Evolutionary conservation across 129 eudicot genomes (phyloP).

Genomic region (Chrysanthemum makinoi): DNA sequence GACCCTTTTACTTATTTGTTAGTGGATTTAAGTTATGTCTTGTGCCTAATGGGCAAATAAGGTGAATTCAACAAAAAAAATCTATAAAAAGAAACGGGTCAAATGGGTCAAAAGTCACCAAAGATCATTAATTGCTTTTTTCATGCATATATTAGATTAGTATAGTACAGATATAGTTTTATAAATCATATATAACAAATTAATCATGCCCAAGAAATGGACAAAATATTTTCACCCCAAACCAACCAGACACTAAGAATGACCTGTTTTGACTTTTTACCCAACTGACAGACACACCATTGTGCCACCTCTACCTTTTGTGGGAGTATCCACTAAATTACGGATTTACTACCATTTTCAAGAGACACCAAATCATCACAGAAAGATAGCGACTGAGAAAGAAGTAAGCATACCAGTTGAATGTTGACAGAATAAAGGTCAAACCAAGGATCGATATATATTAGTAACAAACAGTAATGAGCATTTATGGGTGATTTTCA

Average conservation of each 20-base stretch:
- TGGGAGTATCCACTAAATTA: too few relatives aligned
- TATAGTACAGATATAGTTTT: neutral
- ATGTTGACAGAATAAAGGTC: conserved; percentile 15
- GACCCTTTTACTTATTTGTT: neutral
- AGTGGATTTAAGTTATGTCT: neutral
- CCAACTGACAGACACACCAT: neutral
- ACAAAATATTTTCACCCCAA: too few relatives aligned
- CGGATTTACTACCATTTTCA: neutral
- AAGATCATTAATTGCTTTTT: neutral
- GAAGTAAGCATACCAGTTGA: neutral
- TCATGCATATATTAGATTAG: neutral
- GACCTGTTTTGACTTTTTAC: neutral
- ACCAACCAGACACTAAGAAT: neutral
- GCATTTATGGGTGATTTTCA: neutral
- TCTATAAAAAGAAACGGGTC: neutral
- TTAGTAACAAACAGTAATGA: neutral
- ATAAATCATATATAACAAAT: too few relatives aligned
- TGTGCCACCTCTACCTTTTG: too few relatives aligned
- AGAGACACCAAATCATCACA: conserved; percentile 1
- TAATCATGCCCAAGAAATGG: too few relatives aligned
- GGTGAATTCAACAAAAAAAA: neutral
- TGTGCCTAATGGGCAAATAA: neutral
- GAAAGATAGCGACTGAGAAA: neutral
- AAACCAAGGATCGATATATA: neutral
- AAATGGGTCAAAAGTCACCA: neutral